Percentiles rank a stretch among this genome's conserved stretches.
Conservation (phyloP, 768 basidiomycete genomes). For the Scleroderma citrinum region DNA sequence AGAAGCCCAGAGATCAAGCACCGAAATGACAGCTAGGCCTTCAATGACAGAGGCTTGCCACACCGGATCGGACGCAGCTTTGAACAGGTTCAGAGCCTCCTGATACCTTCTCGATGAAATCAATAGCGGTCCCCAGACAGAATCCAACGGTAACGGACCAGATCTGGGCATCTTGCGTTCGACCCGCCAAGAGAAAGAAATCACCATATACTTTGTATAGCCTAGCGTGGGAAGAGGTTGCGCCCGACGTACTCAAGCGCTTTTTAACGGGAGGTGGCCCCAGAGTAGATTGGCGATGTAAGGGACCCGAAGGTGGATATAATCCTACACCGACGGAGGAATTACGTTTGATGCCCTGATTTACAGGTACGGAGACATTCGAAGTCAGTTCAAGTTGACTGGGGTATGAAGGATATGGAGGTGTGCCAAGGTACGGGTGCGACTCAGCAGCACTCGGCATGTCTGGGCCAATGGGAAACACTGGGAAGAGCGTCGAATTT, state of each 20-base stretch:
- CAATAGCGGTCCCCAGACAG: slow-evolving; percentile 7
- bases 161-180: slow-evolving; percentile 71
- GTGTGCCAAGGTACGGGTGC: slow-evolving; percentile 38
- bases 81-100: slow-evolving; percentile 77
- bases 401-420: too few species aligned
- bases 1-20: slow-evolving; percentile 81
- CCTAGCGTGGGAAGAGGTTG: slow-evolving; percentile 75
- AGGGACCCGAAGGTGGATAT: slow-evolving; percentile 14
- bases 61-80: slow-evolving; percentile 63
- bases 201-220: slow-evolving; percentile 87
- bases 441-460: slow-evolving; percentile 52
- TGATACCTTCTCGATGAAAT: slow-evolving; percentile 56
- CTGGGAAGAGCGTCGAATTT: slow-evolving; percentile 61
- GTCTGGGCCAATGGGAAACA: slow-evolving; percentile 54
- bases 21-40: slow-evolving; percentile 70
- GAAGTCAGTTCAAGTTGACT: slow-evolving; percentile 50
- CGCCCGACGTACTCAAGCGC: slow-evolving; percentile 56
- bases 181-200: slow-evolving; percentile 83
- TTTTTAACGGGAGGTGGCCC: slow-evolving; percentile 45
- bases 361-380: slow-evolving; percentile 18
- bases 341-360: slow-evolving; percentile 45
- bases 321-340: too few species aligned
- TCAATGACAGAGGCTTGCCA: slow-evolving; percentile 92
- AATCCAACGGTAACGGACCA: slow-evolving; percentile 48
- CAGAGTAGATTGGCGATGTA: slow-evolving; percentile 49